Evolutionary conservation across 2,329 filamentous ascomycete species (phyloP).

Genomic region (Venturia effusa): DNA sequence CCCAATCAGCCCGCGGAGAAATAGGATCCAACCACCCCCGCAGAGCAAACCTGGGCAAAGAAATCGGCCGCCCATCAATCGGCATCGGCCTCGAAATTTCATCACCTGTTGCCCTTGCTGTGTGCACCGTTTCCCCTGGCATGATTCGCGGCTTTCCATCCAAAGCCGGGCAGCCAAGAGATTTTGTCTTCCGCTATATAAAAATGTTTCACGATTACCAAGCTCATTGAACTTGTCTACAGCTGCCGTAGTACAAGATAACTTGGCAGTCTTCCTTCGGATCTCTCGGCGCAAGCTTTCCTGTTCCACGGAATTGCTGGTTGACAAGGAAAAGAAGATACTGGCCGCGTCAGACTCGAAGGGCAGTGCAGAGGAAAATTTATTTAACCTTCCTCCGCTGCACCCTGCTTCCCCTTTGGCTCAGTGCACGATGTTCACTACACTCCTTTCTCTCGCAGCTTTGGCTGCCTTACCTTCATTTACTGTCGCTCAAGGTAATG

Average conservation of each 20-base stretch:
- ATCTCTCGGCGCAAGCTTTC: neutral
- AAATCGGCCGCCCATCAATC: neutral
- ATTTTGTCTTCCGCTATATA: neutral
- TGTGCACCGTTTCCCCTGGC: too few species aligned
- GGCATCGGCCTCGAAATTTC: too few species aligned
- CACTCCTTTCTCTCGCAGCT: neutral
- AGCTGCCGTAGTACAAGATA: neutral
- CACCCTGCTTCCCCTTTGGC: too few species aligned
- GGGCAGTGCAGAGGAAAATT: neutral
- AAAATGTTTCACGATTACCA: neutral
- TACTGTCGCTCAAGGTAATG: neutral
- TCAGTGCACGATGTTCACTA: neutral
- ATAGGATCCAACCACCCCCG: neutral
- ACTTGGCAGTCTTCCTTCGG: neutral
- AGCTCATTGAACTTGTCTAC: neutral
- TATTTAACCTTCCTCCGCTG: neutral
- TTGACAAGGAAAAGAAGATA: neutral
- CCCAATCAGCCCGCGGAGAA: neutral
- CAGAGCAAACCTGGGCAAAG: neutral
- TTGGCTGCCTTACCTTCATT: neutral
- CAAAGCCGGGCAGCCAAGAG: neutral
- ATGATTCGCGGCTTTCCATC: neutral
- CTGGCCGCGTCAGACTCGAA: neutral
- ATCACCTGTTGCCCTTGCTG: too few species aligned
- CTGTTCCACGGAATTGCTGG: neutral